These are phyloP conservation scores for Gentiana macrophylla DNA, from an alignment of 257 asterid genomes.

Conservation along the genomic window DNA sequence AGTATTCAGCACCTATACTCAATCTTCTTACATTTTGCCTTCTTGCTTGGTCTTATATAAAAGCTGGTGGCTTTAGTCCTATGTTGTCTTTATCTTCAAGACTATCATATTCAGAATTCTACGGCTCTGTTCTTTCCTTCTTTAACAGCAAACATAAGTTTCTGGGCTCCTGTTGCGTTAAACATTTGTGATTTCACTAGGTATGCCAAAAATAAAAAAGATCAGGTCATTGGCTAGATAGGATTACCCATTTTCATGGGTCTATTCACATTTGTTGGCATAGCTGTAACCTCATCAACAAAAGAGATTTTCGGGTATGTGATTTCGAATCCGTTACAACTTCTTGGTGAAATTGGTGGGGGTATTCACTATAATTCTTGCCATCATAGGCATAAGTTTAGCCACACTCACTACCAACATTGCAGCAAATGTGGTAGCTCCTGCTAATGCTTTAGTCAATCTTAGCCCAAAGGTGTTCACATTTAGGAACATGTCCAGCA, in stretches of 20 bases:
- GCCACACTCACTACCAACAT: conserved; percentile 80
- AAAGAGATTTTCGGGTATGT: conserved; percentile 55
- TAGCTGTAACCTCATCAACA: conserved; percentile 93
- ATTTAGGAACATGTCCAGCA: too few species aligned
- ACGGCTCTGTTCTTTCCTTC: conserved; percentile 84
- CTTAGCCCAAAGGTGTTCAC: conserved; percentile 67
- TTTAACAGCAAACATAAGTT: conserved; percentile 79
- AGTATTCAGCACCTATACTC: conserved; percentile 76
- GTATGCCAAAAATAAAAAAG: conserved; percentile 54
- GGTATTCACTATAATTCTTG: conserved; percentile 40
- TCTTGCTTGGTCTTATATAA: conserved; percentile 54
- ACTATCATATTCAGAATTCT: conserved; percentile 52
- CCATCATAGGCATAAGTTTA: conserved; percentile 66
- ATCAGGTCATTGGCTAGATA: conserved; percentile 62
- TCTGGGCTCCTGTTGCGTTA: conserved; percentile 78
- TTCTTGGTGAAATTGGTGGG: conserved; percentile 75
- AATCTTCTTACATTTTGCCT: conserved; percentile 43
- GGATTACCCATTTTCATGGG: conserved; percentile 93
- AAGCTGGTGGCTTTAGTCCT: conserved; percentile 74
- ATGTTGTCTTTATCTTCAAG: conserved; percentile 60
- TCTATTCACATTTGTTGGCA: conserved; percentile 69
- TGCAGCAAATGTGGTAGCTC: conserved; percentile 94
- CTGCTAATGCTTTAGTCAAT: conserved; percentile 77
- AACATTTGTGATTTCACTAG: conserved; percentile 93
- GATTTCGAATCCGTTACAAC: conserved; percentile 64